Evolutionary conservation across 129 eudicot genomes (phyloP).

Genomic region (Heracleum sosnowskyi): DNA sequence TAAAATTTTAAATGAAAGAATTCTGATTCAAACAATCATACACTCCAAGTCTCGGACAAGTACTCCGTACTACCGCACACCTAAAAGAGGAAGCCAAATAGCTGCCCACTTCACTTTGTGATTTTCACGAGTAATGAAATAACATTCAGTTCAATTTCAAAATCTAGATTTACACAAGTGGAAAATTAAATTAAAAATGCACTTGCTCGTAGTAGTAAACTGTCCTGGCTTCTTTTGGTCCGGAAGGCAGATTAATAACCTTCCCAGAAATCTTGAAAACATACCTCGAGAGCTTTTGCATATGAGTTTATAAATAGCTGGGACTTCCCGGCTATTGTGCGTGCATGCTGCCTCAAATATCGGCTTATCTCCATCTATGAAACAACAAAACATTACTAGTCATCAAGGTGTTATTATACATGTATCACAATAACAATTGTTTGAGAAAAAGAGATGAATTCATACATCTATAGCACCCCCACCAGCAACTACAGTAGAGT

Average conservation of each 20-base stretch:
- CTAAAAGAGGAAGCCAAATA: not conserved
- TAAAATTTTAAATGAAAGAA: not conserved
- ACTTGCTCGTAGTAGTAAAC: not conserved
- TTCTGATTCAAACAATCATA: not conserved
- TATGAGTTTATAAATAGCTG: constrained; percentile 91
- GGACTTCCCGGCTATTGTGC: constrained; percentile 98
- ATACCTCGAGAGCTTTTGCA: constrained; percentile 98
- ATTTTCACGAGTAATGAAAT: not conserved
- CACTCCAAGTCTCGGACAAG: not conserved
- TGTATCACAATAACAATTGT: not conserved
- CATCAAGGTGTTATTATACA: not conserved
- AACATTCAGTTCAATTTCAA: not conserved
- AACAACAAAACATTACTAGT: not conserved
- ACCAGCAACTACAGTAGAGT: constrained; percentile 97
- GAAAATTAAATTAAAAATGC: not conserved
- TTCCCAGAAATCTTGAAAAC: not conserved
- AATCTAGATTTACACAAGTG: not conserved
- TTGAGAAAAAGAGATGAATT: not conserved
- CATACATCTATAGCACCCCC: constrained; percentile 99
- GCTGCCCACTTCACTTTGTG: not conserved
- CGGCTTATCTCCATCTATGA: constrained; percentile 95
- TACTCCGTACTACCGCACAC: not conserved
- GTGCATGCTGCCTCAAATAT: constrained; percentile 89
- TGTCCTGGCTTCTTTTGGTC: not conserved
- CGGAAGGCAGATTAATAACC: not conserved